Conservation (phyloP, 2,329 filamentous ascomycete genomes). For the Diplodia scrobiculata region DNA sequence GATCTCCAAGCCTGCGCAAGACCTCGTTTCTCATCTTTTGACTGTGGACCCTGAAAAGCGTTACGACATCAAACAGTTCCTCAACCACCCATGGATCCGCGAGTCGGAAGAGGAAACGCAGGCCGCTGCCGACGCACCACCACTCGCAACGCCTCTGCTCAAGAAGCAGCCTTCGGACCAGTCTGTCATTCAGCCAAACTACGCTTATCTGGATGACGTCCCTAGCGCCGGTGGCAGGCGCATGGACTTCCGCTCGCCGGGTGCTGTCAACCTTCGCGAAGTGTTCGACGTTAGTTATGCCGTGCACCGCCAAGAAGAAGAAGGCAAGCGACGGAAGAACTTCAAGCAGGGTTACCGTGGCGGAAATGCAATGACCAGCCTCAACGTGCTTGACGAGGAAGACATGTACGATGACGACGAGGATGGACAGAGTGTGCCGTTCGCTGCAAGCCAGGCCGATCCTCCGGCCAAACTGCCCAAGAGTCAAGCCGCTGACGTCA, state of each 20-base stretch:
- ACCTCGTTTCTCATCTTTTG: constrained; percentile 88
- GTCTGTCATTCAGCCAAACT: constrained; percentile 48
- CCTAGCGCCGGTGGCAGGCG: constrained; percentile 60
- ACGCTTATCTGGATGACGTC: constrained; percentile 60
- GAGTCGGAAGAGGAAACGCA: constrained; percentile 68
- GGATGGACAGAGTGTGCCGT: constrained; percentile 62
- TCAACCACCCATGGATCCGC: constrained; percentile 91
- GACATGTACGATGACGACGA: constrained; percentile 68
- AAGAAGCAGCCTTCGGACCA: constrained; percentile 53
- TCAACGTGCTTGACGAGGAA: constrained; percentile 66
- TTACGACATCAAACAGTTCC: constrained; percentile 89
- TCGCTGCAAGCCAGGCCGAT: constrained; percentile 51
- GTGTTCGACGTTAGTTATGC: constrained; percentile 99
- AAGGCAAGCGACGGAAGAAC: constrained; percentile 87
- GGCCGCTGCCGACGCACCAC: constrained; percentile 68
- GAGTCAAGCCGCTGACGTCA: constrained; percentile 62
- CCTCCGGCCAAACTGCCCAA: constrained; percentile 69
- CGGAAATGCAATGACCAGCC: constrained; percentile 63
- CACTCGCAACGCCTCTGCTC: constrained; percentile 67
- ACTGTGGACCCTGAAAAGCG: constrained; percentile 94
- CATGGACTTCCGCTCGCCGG: constrained; percentile 92
- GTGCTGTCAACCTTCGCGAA: constrained; percentile 91
- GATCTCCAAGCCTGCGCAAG: constrained; percentile 91
- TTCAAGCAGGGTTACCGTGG: constrained; percentile 70
- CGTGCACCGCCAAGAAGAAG: constrained; percentile 94